phyloP scores from a whole-genome alignment of 1,139 yeast species.

The Geotrichum europaeum region DNA sequence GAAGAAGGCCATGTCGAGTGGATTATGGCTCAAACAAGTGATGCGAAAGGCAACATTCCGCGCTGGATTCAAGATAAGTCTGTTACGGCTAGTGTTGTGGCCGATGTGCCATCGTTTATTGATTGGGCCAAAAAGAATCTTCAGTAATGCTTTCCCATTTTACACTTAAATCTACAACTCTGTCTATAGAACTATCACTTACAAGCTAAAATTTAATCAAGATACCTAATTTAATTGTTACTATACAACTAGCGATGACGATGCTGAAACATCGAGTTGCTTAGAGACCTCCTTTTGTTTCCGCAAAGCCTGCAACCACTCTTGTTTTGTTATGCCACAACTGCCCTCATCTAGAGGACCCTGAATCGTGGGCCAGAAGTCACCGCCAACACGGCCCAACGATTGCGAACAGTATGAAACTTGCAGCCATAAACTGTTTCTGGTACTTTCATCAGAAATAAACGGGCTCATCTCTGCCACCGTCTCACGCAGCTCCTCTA shows the following conservation, averaged over 20 bases:
- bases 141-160: not conserved
- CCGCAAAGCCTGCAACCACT: slow-evolving; percentile 37
- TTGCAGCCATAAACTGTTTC: slow-evolving; percentile 64
- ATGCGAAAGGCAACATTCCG: slow-evolving; percentile 64
- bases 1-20: slow-evolving; percentile 45
- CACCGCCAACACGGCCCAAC: slow-evolving; percentile 61
- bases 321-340: slow-evolving; percentile 27
- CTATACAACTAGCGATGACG: slow-evolving; percentile 4
- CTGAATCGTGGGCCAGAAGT: slow-evolving; percentile 45
- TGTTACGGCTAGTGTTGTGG: slow-evolving; percentile 53
- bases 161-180: not conserved
- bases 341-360: slow-evolving; percentile 19
- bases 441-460: slow-evolving; percentile 41
- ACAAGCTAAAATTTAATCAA: not conserved
- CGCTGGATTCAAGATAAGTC: slow-evolving; percentile 53
- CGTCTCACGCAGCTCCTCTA: slow-evolving; percentile 34
- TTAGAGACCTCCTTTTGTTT: slow-evolving; percentile 38
- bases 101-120: slow-evolving; percentile 61
- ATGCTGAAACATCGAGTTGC: not conserved
- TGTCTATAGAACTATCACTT: not conserved
- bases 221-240: not conserved
- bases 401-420: slow-evolving; percentile 73
- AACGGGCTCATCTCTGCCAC: slow-evolving; percentile 37
- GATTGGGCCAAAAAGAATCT: slow-evolving; percentile 39
- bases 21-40: slow-evolving; percentile 60